Conservation (phyloP, 2,329 filamentous ascomycete species). For the Epichloe uncinata region DNA sequence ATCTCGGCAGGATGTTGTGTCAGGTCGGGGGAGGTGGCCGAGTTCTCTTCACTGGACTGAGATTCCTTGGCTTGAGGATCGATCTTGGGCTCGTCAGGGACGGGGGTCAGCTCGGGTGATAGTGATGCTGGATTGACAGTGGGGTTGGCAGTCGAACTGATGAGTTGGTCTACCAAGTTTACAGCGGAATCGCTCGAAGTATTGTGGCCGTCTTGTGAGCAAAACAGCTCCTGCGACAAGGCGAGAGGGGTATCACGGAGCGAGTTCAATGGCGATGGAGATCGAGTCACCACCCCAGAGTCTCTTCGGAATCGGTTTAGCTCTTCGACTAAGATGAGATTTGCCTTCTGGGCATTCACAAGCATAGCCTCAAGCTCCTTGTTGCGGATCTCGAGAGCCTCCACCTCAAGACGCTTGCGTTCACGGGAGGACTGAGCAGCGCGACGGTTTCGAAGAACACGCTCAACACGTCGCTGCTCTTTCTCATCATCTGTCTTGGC, state of each 20-base stretch:
- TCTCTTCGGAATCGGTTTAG: slow-evolving; percentile 34
- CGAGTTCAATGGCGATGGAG: slow-evolving; percentile 28
- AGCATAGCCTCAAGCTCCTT: slow-evolving; percentile 54
- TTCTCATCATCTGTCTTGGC: slow-evolving; percentile 99
- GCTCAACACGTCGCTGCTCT: slow-evolving; percentile 93
- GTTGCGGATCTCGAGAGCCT: slow-evolving; percentile 68
- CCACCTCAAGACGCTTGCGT: slow-evolving; percentile 77
- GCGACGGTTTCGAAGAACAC: slow-evolving; percentile 88
- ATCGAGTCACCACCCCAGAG: slow-evolving; percentile 27
- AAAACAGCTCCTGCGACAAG: slow-evolving; percentile 45
- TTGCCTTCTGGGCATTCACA: slow-evolving; percentile 42
- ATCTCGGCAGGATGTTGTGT: slow-evolving; percentile 99
- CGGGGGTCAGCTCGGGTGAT: slow-evolving; percentile 41
- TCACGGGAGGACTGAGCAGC: slow-evolving; percentile 95
- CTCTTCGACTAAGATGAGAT: slow-evolving; percentile 34
- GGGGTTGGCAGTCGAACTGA: slow-evolving; percentile 24
- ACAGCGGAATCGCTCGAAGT: slow-evolving; percentile 17
- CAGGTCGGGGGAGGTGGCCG: slow-evolving; percentile 59
- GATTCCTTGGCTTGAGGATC: slow-evolving; percentile 9
- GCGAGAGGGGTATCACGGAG: slow-evolving; percentile 38
- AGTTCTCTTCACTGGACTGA: slow-evolving; percentile 13
- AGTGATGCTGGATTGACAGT: slow-evolving; percentile 51
- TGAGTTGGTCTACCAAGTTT: slow-evolving; percentile 29
- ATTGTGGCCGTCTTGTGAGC: slow-evolving; percentile 28
- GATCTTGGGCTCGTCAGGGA: slow-evolving; percentile 26